Conservation (phyloP, 2,329 filamentous ascomycete species). For the Stagonosporopsis rhizophila region DNA sequence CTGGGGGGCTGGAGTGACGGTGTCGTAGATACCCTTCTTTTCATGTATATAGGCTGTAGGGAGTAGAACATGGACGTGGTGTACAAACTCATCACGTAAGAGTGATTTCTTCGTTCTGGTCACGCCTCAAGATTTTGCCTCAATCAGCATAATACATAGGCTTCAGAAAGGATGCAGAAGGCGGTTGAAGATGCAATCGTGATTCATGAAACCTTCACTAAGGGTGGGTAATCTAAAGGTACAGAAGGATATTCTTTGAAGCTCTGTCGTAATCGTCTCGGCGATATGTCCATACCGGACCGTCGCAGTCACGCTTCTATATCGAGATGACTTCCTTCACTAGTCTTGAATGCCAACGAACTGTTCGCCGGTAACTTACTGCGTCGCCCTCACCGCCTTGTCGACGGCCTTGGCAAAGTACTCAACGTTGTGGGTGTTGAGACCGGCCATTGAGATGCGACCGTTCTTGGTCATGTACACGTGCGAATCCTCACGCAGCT, state of each 20-base stretch:
- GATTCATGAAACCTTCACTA: slow-evolving; percentile 10
- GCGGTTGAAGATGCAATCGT: slow-evolving; percentile 1
- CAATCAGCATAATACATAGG: neutral
- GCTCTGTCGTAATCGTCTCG: neutral
- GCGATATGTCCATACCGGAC: neutral
- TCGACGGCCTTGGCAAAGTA: slow-evolving; percentile 92
- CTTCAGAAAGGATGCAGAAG: neutral
- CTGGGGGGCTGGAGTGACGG: too few relatives aligned
- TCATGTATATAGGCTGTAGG: neutral
- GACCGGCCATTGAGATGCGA: slow-evolving; percentile 96
- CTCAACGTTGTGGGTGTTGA: slow-evolving; percentile 90
- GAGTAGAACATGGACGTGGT: neutral
- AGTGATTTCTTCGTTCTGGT: neutral
- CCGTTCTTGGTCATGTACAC: slow-evolving; percentile 98
- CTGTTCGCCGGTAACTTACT: slow-evolving; percentile 27
- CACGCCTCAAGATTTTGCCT: neutral
- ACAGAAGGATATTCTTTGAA: neutral
- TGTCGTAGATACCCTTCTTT: neutral
- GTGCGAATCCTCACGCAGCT: slow-evolving; percentile 73
- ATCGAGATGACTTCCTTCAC: neutral
- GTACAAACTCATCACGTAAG: too few relatives aligned
- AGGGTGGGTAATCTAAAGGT: slow-evolving; percentile 10
- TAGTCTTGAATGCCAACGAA: neutral
- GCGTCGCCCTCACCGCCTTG: slow-evolving; percentile 72
- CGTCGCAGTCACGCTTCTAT: neutral